These are phyloP conservation scores for Yamadazyma blattariae DNA, from an alignment of 1,139 yeast genomes.

Conservation along the genomic window DNA sequence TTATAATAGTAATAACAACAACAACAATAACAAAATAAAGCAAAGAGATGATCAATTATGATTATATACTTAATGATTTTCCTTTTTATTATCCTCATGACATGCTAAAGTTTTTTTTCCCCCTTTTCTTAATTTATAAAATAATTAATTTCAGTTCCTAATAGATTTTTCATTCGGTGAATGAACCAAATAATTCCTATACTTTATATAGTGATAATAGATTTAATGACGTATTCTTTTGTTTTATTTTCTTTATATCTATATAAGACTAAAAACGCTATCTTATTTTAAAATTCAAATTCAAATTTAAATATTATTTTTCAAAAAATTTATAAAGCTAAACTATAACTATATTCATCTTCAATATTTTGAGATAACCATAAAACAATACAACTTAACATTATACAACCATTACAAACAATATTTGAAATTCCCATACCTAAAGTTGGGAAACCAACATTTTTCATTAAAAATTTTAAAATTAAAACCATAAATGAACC, in stretches of 20 bases:
- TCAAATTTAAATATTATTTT: no score
- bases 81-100: no score
- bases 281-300: no score
- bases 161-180: constrained; percentile 5
- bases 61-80: no score
- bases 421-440: constrained; percentile 95
- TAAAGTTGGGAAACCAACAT: constrained; percentile 78
- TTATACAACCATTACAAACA: constrained; percentile 71
- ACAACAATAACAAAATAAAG: no score
- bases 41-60: no score
- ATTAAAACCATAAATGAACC: constrained; percentile 88
- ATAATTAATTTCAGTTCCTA: constrained; percentile 2
- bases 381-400: constrained; percentile 81
- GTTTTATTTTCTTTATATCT: not conserved
- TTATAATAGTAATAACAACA: no score
- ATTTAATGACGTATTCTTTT: constrained; percentile 1
- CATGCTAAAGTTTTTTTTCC: no score
- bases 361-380: constrained; percentile 96
- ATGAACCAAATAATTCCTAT: constrained; percentile 1
- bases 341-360: constrained; percentile 90
- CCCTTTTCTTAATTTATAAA: no score
- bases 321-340: constrained; percentile 74
- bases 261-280: no score
- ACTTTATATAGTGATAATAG: constrained; percentile 6
- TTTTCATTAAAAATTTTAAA: constrained; percentile 77